Evolutionary conservation across 2,329 filamentous ascomycete genomes (phyloP).

Genomic region (Endoconidiophora laricicola): DNA sequence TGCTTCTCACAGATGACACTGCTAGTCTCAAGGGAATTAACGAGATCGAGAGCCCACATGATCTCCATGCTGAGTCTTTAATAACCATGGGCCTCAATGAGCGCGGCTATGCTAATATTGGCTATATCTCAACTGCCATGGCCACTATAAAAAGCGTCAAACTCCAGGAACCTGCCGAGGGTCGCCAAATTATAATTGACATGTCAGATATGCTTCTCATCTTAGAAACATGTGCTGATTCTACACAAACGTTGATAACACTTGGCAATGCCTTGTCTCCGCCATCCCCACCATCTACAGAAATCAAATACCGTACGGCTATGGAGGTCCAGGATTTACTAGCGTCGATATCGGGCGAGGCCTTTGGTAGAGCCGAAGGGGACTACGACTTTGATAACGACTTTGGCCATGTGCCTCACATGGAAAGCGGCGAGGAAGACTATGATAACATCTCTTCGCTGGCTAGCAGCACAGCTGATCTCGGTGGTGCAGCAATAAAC

Average conservation of each 20-base stretch:
- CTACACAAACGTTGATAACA: slow-evolving; percentile 76
- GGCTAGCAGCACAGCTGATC: slow-evolving; percentile 17
- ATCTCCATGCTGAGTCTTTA: slow-evolving; percentile 29
- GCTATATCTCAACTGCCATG: slow-evolving; percentile 70
- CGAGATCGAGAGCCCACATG: not conserved
- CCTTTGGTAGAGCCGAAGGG: slow-evolving; percentile 47
- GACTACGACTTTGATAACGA: slow-evolving; percentile 48
- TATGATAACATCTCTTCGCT: slow-evolving; percentile 14
- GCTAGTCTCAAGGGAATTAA: slow-evolving; percentile 18
- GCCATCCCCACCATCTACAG: slow-evolving; percentile 65
- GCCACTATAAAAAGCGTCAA: slow-evolving; percentile 44
- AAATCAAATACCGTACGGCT: slow-evolving; percentile 73
- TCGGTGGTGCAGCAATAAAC: slow-evolving; percentile 18
- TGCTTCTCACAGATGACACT: slow-evolving; percentile 69
- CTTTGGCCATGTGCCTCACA: slow-evolving; percentile 37
- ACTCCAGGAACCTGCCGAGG: slow-evolving; percentile 29
- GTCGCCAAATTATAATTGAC: slow-evolving; percentile 60
- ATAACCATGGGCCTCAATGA: slow-evolving; percentile 29
- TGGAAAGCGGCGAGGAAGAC: slow-evolving; percentile 25
- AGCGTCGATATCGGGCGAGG: slow-evolving; percentile 76
- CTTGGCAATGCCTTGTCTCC: slow-evolving; percentile 68
- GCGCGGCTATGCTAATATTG: slow-evolving; percentile 70
- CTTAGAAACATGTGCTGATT: slow-evolving; percentile 90
- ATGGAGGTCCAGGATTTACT: slow-evolving; percentile 78
- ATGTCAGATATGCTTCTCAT: slow-evolving; percentile 75